A percentile compares a stretch with the other conserved stretches of the same genome.
Evolutionary conservation across 371 early-diverging fungal species (phyloP).

Genomic region (Rhizopus microsporus): DNA sequence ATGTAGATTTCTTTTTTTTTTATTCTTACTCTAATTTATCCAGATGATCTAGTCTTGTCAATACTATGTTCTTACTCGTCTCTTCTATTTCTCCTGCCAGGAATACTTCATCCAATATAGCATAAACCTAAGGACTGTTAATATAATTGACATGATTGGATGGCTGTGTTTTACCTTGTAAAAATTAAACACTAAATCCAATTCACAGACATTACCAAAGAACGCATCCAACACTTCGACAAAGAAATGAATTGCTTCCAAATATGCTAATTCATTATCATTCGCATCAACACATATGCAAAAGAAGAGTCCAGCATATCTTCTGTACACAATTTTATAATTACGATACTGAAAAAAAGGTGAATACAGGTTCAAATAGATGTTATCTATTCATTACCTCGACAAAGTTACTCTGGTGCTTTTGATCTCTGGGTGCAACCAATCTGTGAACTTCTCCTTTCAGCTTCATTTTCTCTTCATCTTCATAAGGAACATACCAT

Average conservation of each 20-base stretch:
- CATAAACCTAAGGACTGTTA: slow-evolving; percentile 73
- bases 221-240: slow-evolving; percentile 97
- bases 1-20: neutral
- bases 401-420: slow-evolving; percentile 94
- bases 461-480: slow-evolving; percentile 91
- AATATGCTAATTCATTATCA: slow-evolving; percentile 92
- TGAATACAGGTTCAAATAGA: neutral
- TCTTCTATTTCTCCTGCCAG: slow-evolving; percentile 98
- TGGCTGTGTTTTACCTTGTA: slow-evolving; percentile 69
- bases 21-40: slow-evolving; percentile 69
- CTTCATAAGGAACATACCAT: slow-evolving; percentile 94
- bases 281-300: slow-evolving; percentile 97
- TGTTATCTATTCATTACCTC: slow-evolving; percentile 62
- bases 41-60: slow-evolving; percentile 74
- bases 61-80: slow-evolving; percentile 80
- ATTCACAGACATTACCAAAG: slow-evolving; percentile 97
- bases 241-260: slow-evolving; percentile 97
- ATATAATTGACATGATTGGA: neutral
- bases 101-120: slow-evolving; percentile 96
- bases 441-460: slow-evolving; percentile 94
- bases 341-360: slow-evolving; percentile 69
- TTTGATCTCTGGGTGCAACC: slow-evolving; percentile 94
- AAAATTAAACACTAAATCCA: slow-evolving; percentile 97
- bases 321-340: slow-evolving; percentile 94
- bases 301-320: slow-evolving; percentile 97